Evolutionary conservation across 306 rosid species (phyloP), one percentile per base, ranked within the genome.

Genomic region (Prosopis cineraria): DNA sequence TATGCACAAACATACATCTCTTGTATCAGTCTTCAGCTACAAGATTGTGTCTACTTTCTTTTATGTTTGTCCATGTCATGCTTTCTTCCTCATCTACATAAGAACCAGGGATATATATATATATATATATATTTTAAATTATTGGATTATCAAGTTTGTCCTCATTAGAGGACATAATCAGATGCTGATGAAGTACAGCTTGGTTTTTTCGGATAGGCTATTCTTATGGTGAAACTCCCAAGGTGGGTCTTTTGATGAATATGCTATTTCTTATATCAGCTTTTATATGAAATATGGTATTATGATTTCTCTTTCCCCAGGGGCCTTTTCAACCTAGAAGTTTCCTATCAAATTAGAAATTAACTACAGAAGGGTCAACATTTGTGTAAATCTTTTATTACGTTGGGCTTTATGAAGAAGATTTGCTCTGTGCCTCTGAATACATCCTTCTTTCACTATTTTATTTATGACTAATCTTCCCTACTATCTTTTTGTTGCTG

Each of bases 401-500:
- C 34, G 25, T 24, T 56, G 34, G 33, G 31, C 64, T 56, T 36
- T 9, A 34, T 43, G 0, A 56, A 70, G 39, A 41, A 3, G 58
- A 75, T 82, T 45, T 53, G 19, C 68, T 78, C 79, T 24, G 3
- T 41, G 33, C 41, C 45, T 48, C 12, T 55, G 20, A 34, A 45
- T 36, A 59, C 39, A 65, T 33, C 29, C 33, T 56, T 37, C 24
- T 31, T 40, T 75, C 10, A 36, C 33, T 59, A 7, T 36, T 27
- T 29, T 64, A 44, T 37, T 43, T 14, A 52, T 71, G 10, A 29
- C 37, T 78, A 63, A 33, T 45, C 72, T 53, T 27, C 39, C n/a
- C 64, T 56, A 24, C 74, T 14, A 40, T 48, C 36, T 7, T 50
- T 52, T 53, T 52, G 44, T 81, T 80, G 79, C 67, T 84, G 68